Evolutionary conservation across 176 grass and related monocot genomes (phyloP).

Genomic region (Eremochloa ophiuroides): DNA sequence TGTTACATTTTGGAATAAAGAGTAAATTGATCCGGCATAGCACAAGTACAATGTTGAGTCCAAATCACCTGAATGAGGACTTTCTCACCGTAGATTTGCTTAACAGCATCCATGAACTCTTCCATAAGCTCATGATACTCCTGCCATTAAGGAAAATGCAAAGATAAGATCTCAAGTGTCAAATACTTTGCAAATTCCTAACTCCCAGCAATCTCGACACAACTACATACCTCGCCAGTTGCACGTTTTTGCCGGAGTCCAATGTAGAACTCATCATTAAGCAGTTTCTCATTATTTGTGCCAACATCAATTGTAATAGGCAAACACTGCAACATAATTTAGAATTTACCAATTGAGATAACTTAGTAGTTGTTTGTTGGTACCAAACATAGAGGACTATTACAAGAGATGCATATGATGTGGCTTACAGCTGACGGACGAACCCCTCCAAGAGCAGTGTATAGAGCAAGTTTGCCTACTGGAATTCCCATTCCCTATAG

Average conservation of each 20-base stretch:
- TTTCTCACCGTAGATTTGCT: constrained; percentile 93
- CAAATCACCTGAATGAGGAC: constrained; percentile 85
- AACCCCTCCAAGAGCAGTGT: constrained; percentile 95
- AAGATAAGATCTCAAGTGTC: constrained; percentile 20
- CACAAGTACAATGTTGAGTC: background rate
- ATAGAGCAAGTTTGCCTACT: constrained; percentile 96
- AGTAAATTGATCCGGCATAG: background rate
- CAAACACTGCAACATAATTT: constrained; percentile 65
- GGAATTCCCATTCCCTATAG: constrained; percentile 99
- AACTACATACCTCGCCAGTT: constrained; percentile 66
- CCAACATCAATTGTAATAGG: constrained; percentile 98
- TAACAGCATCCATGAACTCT: constrained; percentile 92
- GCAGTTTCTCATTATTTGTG: constrained; percentile 83
- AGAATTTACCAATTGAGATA: background rate
- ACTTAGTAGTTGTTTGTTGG: constrained; percentile 1
- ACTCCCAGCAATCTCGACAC: background rate
- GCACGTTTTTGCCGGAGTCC: constrained; percentile 86
- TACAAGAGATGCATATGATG: background rate
- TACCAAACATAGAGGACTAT: background rate
- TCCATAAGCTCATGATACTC: constrained; percentile 89
- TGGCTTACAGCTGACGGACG: constrained; percentile 89
- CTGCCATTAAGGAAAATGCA: constrained; percentile 36
- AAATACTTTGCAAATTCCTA: background rate
- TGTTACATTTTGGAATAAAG: constrained; percentile 22
- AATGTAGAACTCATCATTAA: constrained; percentile 96